Base-by-base conservation (phyloP, 768 basidiomycete species). In the Thelephora ganbajun region DNA sequence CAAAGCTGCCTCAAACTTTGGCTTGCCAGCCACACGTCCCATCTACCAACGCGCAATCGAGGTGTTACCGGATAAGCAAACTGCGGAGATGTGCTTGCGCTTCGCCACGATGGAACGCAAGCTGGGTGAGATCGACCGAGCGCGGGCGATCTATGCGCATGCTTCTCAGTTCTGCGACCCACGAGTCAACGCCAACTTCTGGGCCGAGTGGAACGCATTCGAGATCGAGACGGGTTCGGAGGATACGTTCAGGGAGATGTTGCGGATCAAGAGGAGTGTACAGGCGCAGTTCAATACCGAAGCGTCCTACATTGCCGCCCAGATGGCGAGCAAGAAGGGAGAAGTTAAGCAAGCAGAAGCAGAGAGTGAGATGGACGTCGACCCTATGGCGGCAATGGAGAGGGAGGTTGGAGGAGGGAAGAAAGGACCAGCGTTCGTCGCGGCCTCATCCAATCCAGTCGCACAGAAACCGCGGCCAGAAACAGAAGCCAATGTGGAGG, bases 271-370 rank as follows among this genome's bases (percentile, higher is more conserved):
- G 67, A 80, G 96, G 49, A 92, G 93, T 56, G 96, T 99, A 13
- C 96, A 99, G 65, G 92, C 94, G 22, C 88, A 92, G 59, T 99
- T 96, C 72, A 98, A 99, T 63, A 99, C 96, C 2, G 94, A 97
- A 64, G 86, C 84, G 42, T 85, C 83, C 39, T 94, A 91, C 63
- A 69, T 96, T 48, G 89, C 89, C 6, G 93, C 93, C 11, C 90
- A 96, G 65, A 83, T 92, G 9, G 68, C 73, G 20, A 67, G 68
- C 49, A 67, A 67, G 44, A 57, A 66, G 13, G 68, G 67, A 23
- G 74, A 74, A 44, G 68, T 67, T 23, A 67, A 59, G 33, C 51
- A 48, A 9, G 53, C 48, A 41, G 54, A 57, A 11, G 66, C 66
- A 36, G 68, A 63, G 42, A 58, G 50, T 19, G 59, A 54, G 11